A percentile compares a stretch with the other conserved stretches of the same genome.
These are phyloP conservation scores for Mycena capillaripes DNA, from an alignment of 768 basidiomycete genomes.

Conservation along the genomic window DNA sequence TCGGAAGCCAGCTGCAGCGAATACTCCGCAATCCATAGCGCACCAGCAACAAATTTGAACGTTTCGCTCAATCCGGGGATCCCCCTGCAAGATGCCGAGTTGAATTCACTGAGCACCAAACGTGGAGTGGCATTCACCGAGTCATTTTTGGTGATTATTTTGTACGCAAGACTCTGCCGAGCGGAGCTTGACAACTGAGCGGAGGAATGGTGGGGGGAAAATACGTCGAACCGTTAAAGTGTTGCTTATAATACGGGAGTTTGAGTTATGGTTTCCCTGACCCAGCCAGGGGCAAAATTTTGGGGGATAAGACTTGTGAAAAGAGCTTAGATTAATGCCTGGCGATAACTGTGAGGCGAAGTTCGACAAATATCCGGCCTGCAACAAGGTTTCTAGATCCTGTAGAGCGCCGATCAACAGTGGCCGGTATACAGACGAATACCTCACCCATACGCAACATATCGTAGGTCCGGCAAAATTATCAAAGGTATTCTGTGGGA, in stretches of 20 bases:
- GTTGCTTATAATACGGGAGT: not conserved
- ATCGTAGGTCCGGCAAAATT: not conserved
- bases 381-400: not conserved
- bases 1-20: not conserved
- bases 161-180: not conserved
- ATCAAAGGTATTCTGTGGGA: not conserved
- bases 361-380: not conserved
- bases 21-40: not conserved
- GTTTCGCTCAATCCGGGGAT: not conserved
- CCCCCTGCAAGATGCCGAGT: not conserved
- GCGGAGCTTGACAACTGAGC: not conserved
- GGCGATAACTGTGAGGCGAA: not conserved
- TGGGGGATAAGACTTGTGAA: not conserved
- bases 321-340: not conserved
- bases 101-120: not conserved
- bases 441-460: not conserved
- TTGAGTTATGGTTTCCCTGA: not conserved
- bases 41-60: not conserved
- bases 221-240: not conserved
- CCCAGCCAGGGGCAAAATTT: not conserved
- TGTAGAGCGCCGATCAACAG: not conserved
- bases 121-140: not conserved
- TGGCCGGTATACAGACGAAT: not conserved
- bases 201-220: not conserved
- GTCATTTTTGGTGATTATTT: not conserved